These are phyloP conservation scores for Arthrobotrys megalospora DNA, from an alignment of 2,329 filamentous ascomycete genomes.

Conservation along the genomic window DNA sequence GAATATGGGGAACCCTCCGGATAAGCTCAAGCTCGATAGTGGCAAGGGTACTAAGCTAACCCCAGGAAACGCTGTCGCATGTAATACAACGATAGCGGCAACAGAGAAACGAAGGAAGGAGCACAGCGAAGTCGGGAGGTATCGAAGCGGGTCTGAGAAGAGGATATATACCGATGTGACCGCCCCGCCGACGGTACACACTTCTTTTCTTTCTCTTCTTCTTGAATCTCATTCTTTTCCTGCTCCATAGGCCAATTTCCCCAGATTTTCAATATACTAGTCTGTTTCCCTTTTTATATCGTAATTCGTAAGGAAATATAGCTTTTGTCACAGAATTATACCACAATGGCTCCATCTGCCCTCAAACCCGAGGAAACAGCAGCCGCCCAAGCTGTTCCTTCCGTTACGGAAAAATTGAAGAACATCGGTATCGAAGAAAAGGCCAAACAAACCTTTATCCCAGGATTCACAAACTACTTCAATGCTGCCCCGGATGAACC, in stretches of 20 bases:
- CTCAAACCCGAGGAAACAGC: conserved; percentile 43
- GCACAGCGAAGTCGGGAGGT: conserved; percentile 27
- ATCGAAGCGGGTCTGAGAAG: conserved; percentile 23
- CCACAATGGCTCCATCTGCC: conserved; percentile 49
- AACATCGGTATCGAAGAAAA: conserved; percentile 43
- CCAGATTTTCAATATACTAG: neutral
- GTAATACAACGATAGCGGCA: conserved; percentile 7
- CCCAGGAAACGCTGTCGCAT: conserved; percentile 14
- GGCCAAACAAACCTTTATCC: conserved; percentile 52
- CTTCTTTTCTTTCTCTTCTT: conserved; percentile 42
- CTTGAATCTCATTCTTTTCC: conserved; percentile 41
- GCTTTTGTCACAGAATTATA: neutral
- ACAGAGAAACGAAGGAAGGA: conserved; percentile 21
- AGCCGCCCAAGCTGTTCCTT: neutral
- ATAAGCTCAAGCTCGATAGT: conserved; percentile 50
- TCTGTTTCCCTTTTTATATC: neutral
- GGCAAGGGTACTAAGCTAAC: conserved; percentile 42
- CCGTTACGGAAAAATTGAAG: conserved; percentile 43
- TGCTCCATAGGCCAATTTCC: conserved; percentile 21
- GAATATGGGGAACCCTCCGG: conserved; percentile 38
- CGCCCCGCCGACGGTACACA: conserved; percentile 35
- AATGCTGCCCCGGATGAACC: conserved; percentile 64
- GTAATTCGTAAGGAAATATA: conserved; percentile 17
- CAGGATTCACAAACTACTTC: conserved; percentile 53
- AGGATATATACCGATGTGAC: conserved; percentile 57